Conservation (phyloP, 1,284 basidiomycete genomes). For the Mycosarcoma maydis region DNA sequence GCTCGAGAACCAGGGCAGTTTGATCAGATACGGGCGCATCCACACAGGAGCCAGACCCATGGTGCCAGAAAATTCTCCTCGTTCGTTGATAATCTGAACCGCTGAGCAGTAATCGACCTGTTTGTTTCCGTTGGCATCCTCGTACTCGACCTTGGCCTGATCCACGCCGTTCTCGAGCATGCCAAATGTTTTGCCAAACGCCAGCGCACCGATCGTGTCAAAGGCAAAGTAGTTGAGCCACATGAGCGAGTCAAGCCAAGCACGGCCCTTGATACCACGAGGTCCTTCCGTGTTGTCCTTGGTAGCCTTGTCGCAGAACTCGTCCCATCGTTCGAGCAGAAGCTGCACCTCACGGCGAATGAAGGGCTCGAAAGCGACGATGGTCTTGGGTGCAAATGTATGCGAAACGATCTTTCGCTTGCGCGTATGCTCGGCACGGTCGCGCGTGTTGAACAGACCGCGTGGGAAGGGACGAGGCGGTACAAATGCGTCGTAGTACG, state of each 20-base stretch:
- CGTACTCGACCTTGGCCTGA: conserved; percentile 73
- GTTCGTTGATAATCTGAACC: conserved; percentile 85
- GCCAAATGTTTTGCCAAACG: conserved; percentile 74
- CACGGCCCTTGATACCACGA: conserved; percentile 53
- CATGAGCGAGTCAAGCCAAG: conserved; percentile 70
- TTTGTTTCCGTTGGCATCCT: conserved; percentile 69
- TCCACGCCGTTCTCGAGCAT: conserved; percentile 84
- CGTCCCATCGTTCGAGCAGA: conserved; percentile 59
- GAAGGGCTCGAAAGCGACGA: conserved; percentile 59
- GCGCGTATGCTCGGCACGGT: conserved; percentile 81
- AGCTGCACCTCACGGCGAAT: conserved; percentile 58
- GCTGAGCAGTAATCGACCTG: conserved; percentile 75
- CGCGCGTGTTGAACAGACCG: conserved; percentile 84
- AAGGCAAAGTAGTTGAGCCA: conserved; percentile 84
- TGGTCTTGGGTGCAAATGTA: conserved; percentile 74
- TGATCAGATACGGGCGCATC: conserved; percentile 57
- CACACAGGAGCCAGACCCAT: conserved; percentile 81
- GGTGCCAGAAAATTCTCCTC: conserved; percentile 85
- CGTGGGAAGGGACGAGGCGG: conserved; percentile 65
- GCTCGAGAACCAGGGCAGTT: conserved; percentile 75
- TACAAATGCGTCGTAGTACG: conserved; percentile 79
- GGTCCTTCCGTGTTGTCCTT: conserved; percentile 42
- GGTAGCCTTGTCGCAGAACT: conserved; percentile 51
- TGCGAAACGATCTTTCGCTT: conserved; percentile 89
- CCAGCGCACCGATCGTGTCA: conserved; percentile 66